Conservation (phyloP, 495 filamentous ascomycete species). For the Endocarpon pusillum region DNA sequence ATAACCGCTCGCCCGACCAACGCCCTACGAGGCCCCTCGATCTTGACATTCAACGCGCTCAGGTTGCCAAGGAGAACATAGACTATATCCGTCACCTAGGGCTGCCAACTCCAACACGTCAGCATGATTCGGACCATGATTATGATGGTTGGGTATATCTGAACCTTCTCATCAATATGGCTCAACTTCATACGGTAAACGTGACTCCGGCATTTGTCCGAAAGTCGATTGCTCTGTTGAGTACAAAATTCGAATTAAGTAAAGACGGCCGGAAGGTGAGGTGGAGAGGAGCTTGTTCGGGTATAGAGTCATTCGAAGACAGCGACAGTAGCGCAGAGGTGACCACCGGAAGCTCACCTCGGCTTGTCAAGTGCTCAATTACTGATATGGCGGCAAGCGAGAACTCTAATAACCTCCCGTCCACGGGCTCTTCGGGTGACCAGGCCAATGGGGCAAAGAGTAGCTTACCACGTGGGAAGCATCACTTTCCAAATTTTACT, state of each 20-base stretch:
- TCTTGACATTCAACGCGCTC: constrained; percentile 48
- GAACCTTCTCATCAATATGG: constrained; percentile 66
- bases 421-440: too few relatives aligned
- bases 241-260: constrained; percentile 54
- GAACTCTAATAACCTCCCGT: constrained; percentile 14
- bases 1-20: constrained; percentile 32
- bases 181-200: constrained; percentile 58
- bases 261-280: constrained; percentile 54
- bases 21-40: constrained; percentile 56
- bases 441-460: constrained; percentile 3
- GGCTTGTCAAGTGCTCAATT: constrained; percentile 18
- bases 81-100: constrained; percentile 58
- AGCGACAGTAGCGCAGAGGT: constrained; percentile 25
- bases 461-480: not conserved
- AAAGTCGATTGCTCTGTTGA: constrained; percentile 44
- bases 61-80: constrained; percentile 54
- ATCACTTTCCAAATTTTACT: not conserved
- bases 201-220: constrained; percentile 58
- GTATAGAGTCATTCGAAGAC: constrained; percentile 41
- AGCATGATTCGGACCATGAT: constrained; percentile 32
- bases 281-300: constrained; percentile 49
- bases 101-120: constrained; percentile 32
- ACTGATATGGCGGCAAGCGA: constrained; percentile 1
- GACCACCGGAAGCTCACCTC: constrained; percentile 23
- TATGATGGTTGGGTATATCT: constrained; percentile 61